A percentile compares a stretch with the other conserved stretches of the same genome.
Evolutionary conservation across 1,284 basidiomycete species (phyloP).

Genomic region (Ustilago trichophora): DNA sequence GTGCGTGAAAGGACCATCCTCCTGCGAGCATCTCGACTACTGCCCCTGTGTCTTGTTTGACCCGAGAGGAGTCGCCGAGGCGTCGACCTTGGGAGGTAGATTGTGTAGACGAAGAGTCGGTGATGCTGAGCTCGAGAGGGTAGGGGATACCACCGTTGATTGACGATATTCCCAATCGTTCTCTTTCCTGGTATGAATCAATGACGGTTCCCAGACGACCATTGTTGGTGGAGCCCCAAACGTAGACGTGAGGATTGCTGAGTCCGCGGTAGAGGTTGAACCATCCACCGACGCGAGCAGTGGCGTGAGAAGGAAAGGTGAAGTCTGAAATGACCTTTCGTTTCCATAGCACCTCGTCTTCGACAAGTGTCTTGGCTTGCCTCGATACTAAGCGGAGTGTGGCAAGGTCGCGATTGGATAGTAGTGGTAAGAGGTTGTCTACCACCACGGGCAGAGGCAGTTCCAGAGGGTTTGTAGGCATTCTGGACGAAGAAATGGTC

Average conservation of each 20-base stretch:
- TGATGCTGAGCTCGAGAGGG: constrained; percentile 13
- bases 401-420: constrained; percentile 26
- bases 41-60: background rate
- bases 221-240: constrained; percentile 37
- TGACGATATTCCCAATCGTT: too few species aligned
- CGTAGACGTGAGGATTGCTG: constrained; percentile 26
- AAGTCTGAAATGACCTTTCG: constrained; percentile 41
- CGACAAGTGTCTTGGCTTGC: constrained; percentile 13
- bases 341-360: constrained; percentile 45
- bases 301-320: constrained; percentile 36
- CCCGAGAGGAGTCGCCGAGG: too few species aligned
- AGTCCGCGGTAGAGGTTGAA: constrained; percentile 43
- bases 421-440: constrained; percentile 31
- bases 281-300: constrained; percentile 39
- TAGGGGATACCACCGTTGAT: constrained; percentile 36
- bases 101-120: too few species aligned
- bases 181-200: too few species aligned
- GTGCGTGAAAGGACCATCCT: constrained; percentile 50
- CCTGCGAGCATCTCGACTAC: constrained; percentile 38
- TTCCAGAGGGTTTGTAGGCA: constrained; percentile 11
- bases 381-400: constrained; percentile 17
- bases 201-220: too few species aligned
- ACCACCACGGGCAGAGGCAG: constrained; percentile 30
- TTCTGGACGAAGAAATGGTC: too few species aligned
- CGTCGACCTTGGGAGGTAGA: too few species aligned